Percentiles rank a stretch among this genome's conserved stretches.
Conservation (phyloP, 2,329 filamentous ascomycete genomes). For the Fusarium tupiense region DNA sequence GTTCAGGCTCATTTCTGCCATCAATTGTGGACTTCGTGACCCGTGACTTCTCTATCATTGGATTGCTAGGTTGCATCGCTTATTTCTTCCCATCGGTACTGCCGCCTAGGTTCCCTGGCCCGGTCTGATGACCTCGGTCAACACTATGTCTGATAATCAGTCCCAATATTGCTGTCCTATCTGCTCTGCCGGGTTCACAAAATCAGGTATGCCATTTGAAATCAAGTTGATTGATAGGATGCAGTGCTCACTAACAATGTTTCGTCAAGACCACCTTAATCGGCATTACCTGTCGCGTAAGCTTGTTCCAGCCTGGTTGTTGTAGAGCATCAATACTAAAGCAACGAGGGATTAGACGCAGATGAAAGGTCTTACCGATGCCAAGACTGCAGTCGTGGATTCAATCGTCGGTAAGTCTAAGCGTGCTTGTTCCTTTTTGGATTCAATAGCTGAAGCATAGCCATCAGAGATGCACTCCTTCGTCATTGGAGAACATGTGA, state of each 20-base stretch:
- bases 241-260: not conserved
- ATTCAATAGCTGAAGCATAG: not conserved
- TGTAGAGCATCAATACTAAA: not conserved
- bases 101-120: not conserved
- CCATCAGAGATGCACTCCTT: conserved; percentile 10
- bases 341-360: not conserved
- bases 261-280: not conserved
- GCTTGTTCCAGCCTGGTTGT: not conserved
- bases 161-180: not conserved
- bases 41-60: not conserved
- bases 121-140: not conserved
- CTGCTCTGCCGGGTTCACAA: not conserved
- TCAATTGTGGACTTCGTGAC: no score
- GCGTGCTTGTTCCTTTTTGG: no score
- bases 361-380: not conserved
- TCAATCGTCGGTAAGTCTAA: conserved; percentile 12
- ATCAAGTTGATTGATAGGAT: not conserved
- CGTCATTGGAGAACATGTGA: conserved; percentile 24
- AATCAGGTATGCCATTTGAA: not conserved
- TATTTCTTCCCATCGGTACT: not conserved
- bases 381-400: not conserved
- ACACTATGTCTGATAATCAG: not conserved
- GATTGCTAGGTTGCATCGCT: not conserved
- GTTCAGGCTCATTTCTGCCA: not conserved
- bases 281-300: not conserved